These are phyloP conservation scores for Hamamelis virginiana DNA, from an alignment of 164 flowering plant genomes.

Conservation along the genomic window DNA sequence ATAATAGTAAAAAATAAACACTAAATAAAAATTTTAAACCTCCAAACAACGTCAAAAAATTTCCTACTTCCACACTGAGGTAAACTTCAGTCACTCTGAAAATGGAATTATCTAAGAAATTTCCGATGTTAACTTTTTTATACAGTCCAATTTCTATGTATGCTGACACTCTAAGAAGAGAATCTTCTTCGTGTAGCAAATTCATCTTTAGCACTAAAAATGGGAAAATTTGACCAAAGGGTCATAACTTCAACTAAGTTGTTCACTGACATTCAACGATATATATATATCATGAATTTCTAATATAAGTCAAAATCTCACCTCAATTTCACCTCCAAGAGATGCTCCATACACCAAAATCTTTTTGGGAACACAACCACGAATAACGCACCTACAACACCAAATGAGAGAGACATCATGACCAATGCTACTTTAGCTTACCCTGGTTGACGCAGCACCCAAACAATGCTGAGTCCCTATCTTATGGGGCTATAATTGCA, in stretches of 20 bases:
- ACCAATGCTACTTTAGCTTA: background rate
- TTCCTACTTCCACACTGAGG: too few relatives aligned
- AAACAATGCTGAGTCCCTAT: background rate
- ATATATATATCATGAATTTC: background rate
- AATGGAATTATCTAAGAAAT: too few relatives aligned
- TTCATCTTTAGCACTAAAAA: background rate
- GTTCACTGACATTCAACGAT: background rate
- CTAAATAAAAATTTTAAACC: too few relatives aligned
- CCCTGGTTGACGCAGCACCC: background rate
- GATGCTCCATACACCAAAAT: constrained; percentile 94
- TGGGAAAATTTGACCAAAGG: background rate
- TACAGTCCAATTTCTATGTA: too few relatives aligned
- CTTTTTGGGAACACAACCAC: constrained; percentile 99
- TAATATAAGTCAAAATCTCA: constrained; percentile 24
- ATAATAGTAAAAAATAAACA: too few relatives aligned
- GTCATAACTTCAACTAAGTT: background rate
- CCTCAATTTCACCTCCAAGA: constrained; percentile 88
- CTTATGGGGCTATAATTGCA: too few relatives aligned
- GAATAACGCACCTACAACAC: constrained; percentile 81
- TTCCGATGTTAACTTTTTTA: too few relatives aligned
- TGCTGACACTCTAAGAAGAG: too few relatives aligned
- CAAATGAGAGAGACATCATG: constrained; percentile 3
- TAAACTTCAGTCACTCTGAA: too few relatives aligned
- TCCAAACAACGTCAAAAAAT: too few relatives aligned
- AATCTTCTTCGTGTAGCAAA: background rate